These are phyloP conservation scores for Panicum virgatum DNA, from an alignment of 202 grass and related monocot species.

Conservation along the genomic window DNA sequence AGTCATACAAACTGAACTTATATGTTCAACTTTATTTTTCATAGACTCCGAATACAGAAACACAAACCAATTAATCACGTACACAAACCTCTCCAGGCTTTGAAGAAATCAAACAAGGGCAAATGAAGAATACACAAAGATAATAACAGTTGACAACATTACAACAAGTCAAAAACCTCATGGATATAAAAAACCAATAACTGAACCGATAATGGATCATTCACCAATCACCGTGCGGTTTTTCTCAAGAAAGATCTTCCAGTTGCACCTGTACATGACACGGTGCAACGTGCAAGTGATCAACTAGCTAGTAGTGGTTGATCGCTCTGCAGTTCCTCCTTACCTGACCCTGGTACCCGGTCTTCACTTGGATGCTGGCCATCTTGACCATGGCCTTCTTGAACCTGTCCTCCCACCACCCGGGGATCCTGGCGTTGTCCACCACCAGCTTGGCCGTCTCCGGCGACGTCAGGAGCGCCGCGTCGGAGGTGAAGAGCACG, in stretches of 20 bases:
- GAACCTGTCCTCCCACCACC: conserved; percentile 43
- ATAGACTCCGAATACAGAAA: neutral
- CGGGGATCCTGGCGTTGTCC: conserved; percentile 18
- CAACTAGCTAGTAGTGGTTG: neutral
- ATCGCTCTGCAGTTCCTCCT: conserved; percentile 36
- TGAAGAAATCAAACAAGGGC: conserved; percentile 1
- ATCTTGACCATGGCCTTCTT: conserved; percentile 35
- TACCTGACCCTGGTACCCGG: conserved; percentile 20
- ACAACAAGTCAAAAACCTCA: neutral
- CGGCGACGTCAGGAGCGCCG: conserved; percentile 6
- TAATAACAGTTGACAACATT: neutral
- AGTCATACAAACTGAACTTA: neutral
- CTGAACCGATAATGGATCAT: neutral
- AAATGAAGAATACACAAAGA: neutral
- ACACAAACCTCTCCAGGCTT: neutral
- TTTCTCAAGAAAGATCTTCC: neutral
- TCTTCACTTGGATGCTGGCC: conserved; percentile 34
- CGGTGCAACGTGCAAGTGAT: neutral
- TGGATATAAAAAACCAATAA: neutral
- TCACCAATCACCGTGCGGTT: neutral
- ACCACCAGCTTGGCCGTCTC: conserved; percentile 24
- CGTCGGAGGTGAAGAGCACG: conserved; percentile 46
- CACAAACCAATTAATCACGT: neutral
- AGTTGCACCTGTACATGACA: neutral
- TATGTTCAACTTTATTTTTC: neutral